These are phyloP conservation scores for Candida arabinofermentans DNA, from an alignment of 805 yeast species.

Conservation along the genomic window DNA sequence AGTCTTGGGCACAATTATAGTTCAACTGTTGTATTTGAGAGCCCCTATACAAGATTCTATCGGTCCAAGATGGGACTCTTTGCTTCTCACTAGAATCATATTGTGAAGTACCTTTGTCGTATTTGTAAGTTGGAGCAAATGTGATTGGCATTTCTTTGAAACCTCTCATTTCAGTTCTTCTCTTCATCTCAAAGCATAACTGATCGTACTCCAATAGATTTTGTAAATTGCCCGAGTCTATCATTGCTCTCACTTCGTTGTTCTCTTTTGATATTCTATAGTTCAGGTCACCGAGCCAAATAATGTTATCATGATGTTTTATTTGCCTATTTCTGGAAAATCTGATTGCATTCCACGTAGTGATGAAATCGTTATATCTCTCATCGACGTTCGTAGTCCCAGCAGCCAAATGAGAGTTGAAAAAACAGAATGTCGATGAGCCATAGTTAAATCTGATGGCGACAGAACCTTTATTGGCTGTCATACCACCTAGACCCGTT, in stretches of 20 bases:
- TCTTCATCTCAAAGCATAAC: constrained; percentile 65
- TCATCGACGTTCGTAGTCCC: constrained; percentile 80
- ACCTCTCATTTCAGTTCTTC: constrained; percentile 67
- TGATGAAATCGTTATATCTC: constrained; percentile 78
- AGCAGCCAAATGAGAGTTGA: constrained; percentile 93
- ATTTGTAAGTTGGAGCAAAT: constrained; percentile 90
- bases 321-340: constrained; percentile 76
- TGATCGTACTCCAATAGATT: constrained; percentile 72
- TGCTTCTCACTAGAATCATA: constrained; percentile 92
- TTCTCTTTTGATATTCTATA: constrained; percentile 71
- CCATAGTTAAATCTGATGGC: constrained; percentile 86
- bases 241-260: constrained; percentile 63
- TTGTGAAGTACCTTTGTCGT: constrained; percentile 72
- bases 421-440: constrained; percentile 72
- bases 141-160: constrained; percentile 73
- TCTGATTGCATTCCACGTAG: constrained; percentile 69
- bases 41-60: constrained; percentile 72
- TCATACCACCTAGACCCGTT: constrained; percentile 94
- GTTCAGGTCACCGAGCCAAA: constrained; percentile 96
- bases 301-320: constrained; percentile 76
- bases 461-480: constrained; percentile 96
- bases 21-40: constrained; percentile 53
- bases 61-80: constrained; percentile 96
- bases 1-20: constrained; percentile 59
- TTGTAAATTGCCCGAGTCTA: constrained; percentile 42